These are phyloP conservation scores for Trypanosomatidae sp. DNA, from an alignment of 208 protist species.

Conservation along the genomic window DNA sequence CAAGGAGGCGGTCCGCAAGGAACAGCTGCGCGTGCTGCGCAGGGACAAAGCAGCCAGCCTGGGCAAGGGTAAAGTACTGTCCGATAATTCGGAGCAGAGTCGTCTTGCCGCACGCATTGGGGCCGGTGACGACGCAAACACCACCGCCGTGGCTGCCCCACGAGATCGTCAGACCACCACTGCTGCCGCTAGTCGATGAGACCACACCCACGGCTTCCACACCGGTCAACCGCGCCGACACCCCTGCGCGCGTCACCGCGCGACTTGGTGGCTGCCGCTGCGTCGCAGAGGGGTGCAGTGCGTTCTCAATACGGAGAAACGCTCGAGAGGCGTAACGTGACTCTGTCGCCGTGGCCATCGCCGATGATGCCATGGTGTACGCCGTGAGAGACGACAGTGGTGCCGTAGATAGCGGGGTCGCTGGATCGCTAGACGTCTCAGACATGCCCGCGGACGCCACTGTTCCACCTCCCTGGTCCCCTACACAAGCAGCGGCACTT, in stretches of 20 bases:
- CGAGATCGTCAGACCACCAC: conserved; percentile 17
- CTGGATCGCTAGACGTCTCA: conserved; percentile 2
- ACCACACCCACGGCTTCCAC: not conserved
- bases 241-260: not conserved
- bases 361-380: not conserved
- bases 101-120: conserved; percentile 95
- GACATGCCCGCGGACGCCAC: not conserved
- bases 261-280: not conserved
- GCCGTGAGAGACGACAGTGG: not conserved
- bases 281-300: conserved; percentile 17
- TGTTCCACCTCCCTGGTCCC: not conserved
- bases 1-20: conserved; percentile 68
- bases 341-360: not conserved
- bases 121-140: conserved; percentile 89
- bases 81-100: conserved; percentile 91
- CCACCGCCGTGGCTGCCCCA: conserved; percentile 30
- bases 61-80: conserved; percentile 88
- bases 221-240: not conserved
- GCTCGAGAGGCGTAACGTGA: not conserved
- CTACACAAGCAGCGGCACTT: not conserved
- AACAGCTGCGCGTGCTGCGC: conserved; percentile 51
- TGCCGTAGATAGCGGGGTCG: not conserved
- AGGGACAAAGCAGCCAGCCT: conserved; percentile 93
- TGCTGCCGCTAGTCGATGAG: not conserved
- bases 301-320: conserved; percentile 5